phyloP scores from a whole-genome alignment of 371 early-diverging fungal genomes.

The Basidiobolus meristosporus region DNA sequence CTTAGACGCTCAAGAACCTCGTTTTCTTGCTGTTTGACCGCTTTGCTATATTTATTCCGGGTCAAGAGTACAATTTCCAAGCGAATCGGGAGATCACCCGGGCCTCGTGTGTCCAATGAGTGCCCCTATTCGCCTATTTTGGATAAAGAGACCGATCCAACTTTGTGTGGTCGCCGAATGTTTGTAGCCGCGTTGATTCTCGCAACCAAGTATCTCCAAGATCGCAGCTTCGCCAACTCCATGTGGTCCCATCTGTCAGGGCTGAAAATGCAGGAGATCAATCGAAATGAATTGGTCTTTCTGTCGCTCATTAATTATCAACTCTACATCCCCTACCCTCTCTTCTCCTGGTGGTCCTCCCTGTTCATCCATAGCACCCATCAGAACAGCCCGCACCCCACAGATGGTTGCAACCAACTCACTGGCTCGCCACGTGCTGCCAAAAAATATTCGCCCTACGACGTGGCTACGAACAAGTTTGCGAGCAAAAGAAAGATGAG shows the following conservation, averaged over 20 bases:
- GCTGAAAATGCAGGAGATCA: conserved; percentile 48
- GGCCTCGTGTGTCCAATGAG: no score
- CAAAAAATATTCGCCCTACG: no score
- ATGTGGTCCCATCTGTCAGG: conserved; percentile 69
- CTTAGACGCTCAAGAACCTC: conserved; percentile 55
- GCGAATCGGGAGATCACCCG: conserved; percentile 3
- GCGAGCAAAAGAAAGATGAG: no score
- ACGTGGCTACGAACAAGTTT: no score
- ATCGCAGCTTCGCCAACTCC: conserved; percentile 58
- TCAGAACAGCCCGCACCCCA: no score
- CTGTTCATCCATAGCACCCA: no score
- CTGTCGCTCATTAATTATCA: conserved; percentile 48
- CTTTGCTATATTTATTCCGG: conserved; percentile 45
- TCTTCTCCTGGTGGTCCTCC: no score
- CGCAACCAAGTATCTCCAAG: conserved; percentile 62
- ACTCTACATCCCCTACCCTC: conserved; percentile 27
- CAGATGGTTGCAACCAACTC: no score
- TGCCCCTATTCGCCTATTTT: conserved; percentile 4
- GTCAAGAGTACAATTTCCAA: conserved; percentile 5
- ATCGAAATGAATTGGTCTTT: conserved; percentile 47
- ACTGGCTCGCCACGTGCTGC: no score
- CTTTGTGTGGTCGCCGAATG: conserved; percentile 57
- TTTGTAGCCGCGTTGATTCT: conserved; percentile 60
- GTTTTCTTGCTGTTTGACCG: conserved; percentile 57
- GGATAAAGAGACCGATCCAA: conserved; percentile 11